Base-by-base conservation (phyloP, 2,329 filamentous ascomycete species). In the Phaeosphaeriaceae sp. region DNA sequence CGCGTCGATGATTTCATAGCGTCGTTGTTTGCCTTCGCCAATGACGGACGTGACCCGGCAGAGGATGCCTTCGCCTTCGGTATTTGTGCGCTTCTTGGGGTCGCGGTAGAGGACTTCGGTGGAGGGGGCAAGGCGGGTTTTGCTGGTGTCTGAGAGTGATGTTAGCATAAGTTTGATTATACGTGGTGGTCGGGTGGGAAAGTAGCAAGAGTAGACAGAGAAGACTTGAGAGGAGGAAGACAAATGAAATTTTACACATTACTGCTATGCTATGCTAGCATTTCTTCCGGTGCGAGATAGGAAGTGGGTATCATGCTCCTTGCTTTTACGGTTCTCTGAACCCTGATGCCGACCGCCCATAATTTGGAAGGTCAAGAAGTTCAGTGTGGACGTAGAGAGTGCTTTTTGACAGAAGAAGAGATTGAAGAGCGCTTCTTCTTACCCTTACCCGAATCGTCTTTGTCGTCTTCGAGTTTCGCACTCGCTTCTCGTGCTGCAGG, bases 31-130 rank as follows among this genome's bases (percentile, higher is more conserved):
- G 56, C 82, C 82, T 62, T 84, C 82, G 57, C 82, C 82, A 24
- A 83, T 83, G n/a, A 84, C 81, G 31, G 74, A 74, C 5, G 82
- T 84, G 45, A 84, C 80, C 53, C 78, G 76, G 69, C 82, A 84
- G 21, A 84, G 76, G 33, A 84, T 84, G 57, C 82, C 82, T 72
- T 83, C 82, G 65, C 82, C 82, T 69, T 84, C 82, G 19, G 67
- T 64, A 48, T 60, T 67, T 45, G 63, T 58, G 48, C 72, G 71
- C 41, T 69, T 76, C 75, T 79, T 79, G 62, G 78, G 77, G 50
- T 82, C 81, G 53, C 81, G 80, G 71, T 82, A 83, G 70, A 84
- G 81, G 48, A 84, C 82, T 63, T 83, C 79, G 54, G 82, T 82
- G 66, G 80, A 76, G 21, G 79, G 74, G 25, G 70, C 61, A 19